Evolutionary conservation across 768 basidiomycete genomes (phyloP), one percentile per base, ranked within the genome.

Genomic region (Hypholoma fasciculare): DNA sequence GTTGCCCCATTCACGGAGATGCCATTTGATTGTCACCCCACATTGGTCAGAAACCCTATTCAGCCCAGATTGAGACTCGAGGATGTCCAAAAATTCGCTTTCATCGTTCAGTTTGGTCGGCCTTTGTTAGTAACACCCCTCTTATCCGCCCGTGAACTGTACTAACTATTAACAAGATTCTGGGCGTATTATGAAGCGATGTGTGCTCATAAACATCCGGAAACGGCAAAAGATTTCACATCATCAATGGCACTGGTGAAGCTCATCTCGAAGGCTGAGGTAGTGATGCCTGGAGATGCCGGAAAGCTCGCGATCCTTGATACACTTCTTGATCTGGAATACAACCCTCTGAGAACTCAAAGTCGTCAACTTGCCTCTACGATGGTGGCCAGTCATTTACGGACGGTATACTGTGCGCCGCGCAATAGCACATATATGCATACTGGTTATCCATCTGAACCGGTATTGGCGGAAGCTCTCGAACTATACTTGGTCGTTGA

Each of bases 381-480:
- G 7, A 39, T 71, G 36, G 68, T 73, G 3, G 66, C 61, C 13
- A 61, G 63, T 54, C 67, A 71, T 57, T 67, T 72, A 68, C 65
- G 67, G 26, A 60, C 66, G 30, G 67, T 58, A 7, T 71, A 58
- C 55, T 66, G 65, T 19, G 57, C 72, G 16, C 71, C 71, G 7
- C 19, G 37, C 2, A 17, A 63, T 57, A 62, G 60, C 16, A 55
- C 60, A 49, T 70, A 67, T 43, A 26, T 74, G 30, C 56, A 54
- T 13, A 65, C 71, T 17, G 69, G 69, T 12, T 72, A 69, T 40
- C 62, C 73, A 7, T 73, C 73, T 11, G 74, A 75, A 63, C 71
- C 72, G n/a, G 48, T 73, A 17, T 65, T 74, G 2, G 73, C 72
- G 7, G 70, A 72, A 50, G 74, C 70, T 37, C 71, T 71, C 14